Conservation (phyloP, 768 basidiomycete species). For the Tylopilus rubrobrunneus region DNA sequence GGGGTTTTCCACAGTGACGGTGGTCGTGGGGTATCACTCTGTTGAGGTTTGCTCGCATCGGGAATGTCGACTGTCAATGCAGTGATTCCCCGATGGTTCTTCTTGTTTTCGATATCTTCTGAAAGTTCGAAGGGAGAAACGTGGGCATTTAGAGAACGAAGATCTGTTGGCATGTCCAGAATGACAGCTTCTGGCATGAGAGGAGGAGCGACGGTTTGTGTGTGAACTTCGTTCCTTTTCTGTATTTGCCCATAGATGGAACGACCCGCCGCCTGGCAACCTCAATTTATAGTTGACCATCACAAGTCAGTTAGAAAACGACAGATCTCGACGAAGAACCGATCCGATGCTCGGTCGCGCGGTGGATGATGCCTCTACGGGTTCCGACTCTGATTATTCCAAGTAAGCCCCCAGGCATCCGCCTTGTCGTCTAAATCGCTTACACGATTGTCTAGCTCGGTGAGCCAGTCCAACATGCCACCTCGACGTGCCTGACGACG, state of each 20-base stretch:
- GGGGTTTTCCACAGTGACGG: slow-evolving; percentile 69
- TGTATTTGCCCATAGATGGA: not conserved
- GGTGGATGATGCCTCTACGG: slow-evolving; percentile 88
- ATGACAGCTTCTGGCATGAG: slow-evolving; percentile 28
- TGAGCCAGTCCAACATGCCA: slow-evolving; percentile 17
- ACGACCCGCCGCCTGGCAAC: too few species aligned
- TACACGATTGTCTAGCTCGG: slow-evolving; percentile 23
- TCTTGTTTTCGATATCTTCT: slow-evolving; percentile 3
- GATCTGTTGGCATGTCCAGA: slow-evolving; percentile 35
- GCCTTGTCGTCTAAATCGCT: slow-evolving; percentile 4
- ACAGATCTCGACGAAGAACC: slow-evolving; percentile 14
- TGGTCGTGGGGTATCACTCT: slow-evolving; percentile 25
- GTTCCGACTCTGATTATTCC: slow-evolving; percentile 94
- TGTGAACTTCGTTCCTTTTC: slow-evolving; percentile 16
- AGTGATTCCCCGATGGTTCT: slow-evolving; percentile 31
- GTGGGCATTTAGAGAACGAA: slow-evolving; percentile 14
- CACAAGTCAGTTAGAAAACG: not conserved
- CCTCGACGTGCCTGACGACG: slow-evolving; percentile 14
- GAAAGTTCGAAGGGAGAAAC: slow-evolving; percentile 17
- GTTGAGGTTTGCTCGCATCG: slow-evolving; percentile 32
- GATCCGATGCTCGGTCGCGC: slow-evolving; percentile 34
- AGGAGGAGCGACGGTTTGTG: too few species aligned
- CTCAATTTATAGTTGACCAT: too few species aligned
- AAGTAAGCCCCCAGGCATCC: slow-evolving; percentile 52
- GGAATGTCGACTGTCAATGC: slow-evolving; percentile 58